Evolutionary conservation across 2,329 filamentous ascomycete genomes (phyloP).

Genomic region (Penicillium sp.): DNA sequence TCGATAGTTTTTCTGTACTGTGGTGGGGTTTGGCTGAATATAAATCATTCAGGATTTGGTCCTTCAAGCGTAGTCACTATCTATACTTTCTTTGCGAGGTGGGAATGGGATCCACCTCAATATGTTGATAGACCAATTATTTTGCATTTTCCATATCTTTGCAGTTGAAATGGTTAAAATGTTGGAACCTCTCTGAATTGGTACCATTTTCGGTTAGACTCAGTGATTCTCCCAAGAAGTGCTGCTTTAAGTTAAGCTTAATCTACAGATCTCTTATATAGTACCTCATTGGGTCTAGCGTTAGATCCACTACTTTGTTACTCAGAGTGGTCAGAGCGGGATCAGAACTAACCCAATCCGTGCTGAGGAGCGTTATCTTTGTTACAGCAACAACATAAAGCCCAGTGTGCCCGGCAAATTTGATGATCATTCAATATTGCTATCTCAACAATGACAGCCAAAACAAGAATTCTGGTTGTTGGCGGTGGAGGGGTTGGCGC

Average conservation of each 20-base stretch:
- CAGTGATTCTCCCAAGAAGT: not conserved
- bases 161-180: not conserved
- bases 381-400: no score
- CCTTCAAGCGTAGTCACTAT: not conserved
- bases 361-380: no score
- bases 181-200: not conserved
- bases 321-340: no score
- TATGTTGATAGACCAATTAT: not conserved
- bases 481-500: slow-evolving; percentile 60
- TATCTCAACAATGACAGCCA: not conserved
- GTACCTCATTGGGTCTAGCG: not conserved
- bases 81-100: not conserved
- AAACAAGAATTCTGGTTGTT: slow-evolving; percentile 48
- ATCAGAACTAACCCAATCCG: no score
- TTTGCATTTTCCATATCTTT: not conserved
- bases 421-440: no score
- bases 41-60: not conserved
- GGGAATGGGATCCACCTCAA: not conserved
- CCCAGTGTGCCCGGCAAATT: no score
- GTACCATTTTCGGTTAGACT: not conserved
- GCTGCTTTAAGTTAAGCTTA: not conserved
- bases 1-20: not conserved
- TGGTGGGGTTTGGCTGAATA: not conserved
- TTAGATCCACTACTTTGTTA: no score
- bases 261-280: not conserved